Evolutionary conservation across 257 asterid species (phyloP).

Genomic region (Fraxinus cuspidata): DNA sequence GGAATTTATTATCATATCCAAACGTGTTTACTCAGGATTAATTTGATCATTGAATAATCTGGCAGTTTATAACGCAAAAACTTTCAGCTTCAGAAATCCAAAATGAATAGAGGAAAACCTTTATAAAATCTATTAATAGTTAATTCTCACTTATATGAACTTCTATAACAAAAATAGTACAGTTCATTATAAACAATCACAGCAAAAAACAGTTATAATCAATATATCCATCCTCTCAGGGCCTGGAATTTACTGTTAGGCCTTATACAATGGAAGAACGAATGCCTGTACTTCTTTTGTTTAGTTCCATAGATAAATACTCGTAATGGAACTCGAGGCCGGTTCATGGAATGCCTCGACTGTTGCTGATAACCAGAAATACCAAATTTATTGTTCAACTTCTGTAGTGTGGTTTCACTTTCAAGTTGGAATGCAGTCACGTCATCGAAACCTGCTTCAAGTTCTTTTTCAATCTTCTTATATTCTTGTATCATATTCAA

Average conservation of each 20-base stretch:
- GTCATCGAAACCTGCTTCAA: constrained; percentile 46
- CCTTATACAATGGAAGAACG: constrained; percentile 50
- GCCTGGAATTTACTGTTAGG: constrained; percentile 39
- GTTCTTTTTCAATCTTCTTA: constrained; percentile 53
- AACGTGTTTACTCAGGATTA: too few relatives aligned
- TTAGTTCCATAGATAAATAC: constrained; percentile 56
- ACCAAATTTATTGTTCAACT: constrained; percentile 44
- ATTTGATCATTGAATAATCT: not conserved
- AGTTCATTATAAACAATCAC: not conserved
- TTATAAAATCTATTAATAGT: not conserved
- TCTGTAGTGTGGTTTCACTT: constrained; percentile 36
- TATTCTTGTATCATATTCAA: constrained; percentile 67
- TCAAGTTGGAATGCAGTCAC: constrained; percentile 46
- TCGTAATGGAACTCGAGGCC: constrained; percentile 44
- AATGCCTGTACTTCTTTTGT: constrained; percentile 48
- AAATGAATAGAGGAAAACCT: not conserved
- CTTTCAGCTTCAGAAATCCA: not conserved
- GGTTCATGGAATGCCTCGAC: constrained; percentile 10
- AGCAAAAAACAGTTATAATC: not conserved
- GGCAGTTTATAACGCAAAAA: not conserved
- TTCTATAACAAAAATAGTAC: too few relatives aligned
- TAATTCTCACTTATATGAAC: not conserved
- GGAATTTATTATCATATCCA: too few relatives aligned
- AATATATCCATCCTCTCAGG: constrained; percentile 29
- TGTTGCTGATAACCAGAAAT: constrained; percentile 12